Evolutionary conservation across 202 grass and related monocot genomes (phyloP).

Genomic region (Zoysia matrella): DNA sequence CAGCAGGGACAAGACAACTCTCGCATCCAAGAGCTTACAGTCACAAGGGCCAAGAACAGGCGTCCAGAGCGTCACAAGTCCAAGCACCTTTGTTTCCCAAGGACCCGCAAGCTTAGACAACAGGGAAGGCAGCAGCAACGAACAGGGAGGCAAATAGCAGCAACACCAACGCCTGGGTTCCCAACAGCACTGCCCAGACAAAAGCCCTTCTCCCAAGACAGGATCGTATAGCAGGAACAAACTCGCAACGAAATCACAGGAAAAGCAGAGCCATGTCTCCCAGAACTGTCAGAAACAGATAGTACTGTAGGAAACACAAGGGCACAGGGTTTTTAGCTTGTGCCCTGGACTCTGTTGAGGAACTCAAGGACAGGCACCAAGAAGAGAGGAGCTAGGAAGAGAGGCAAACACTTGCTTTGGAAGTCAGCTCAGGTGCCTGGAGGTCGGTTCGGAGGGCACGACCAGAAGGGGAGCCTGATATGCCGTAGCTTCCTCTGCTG

Average conservation of each 20-base stretch:
- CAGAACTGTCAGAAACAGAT: background rate
- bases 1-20: constrained; percentile 1
- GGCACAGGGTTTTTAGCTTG: constrained; percentile 8
- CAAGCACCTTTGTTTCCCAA: constrained; percentile 13
- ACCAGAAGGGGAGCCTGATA: constrained; percentile 70
- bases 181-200: constrained; percentile 22
- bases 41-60: constrained; percentile 20
- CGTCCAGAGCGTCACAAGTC: constrained; percentile 39
- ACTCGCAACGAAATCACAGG: constrained; percentile 42
- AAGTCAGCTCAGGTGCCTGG: constrained; percentile 67
- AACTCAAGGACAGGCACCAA: constrained; percentile 22
- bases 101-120: constrained; percentile 13
- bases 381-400: background rate
- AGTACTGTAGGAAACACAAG: constrained; percentile 24
- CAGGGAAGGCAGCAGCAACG: background rate
- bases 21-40: constrained; percentile 18
- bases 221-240: constrained; percentile 10
- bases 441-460: constrained; percentile 78
- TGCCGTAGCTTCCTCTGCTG: constrained; percentile 66
- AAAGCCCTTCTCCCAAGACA: constrained; percentile 35
- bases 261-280: constrained; percentile 48
- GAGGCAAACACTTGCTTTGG: background rate
- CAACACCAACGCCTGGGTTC: constrained; percentile 42
- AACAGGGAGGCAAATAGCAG: constrained; percentile 30
- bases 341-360: background rate